A percentile compares a stretch with the other conserved stretches of the same genome.
phyloP scores from a whole-genome alignment of 2,329 filamentous ascomycete genomes.

The Sporothrix inflata region DNA sequence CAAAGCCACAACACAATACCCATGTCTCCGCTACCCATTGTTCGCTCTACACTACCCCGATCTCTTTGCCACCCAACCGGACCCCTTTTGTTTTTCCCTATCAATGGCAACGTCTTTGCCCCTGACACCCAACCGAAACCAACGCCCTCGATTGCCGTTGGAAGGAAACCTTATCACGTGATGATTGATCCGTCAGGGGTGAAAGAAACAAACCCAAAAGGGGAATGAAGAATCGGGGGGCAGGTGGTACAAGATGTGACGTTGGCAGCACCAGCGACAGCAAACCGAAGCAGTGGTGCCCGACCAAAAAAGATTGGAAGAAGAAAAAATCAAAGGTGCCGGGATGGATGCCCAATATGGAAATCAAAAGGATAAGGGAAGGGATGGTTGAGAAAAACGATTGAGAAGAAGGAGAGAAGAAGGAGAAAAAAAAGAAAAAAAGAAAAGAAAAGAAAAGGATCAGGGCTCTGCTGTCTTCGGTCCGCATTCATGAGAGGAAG shows the following conservation, averaged over 20 bases:
- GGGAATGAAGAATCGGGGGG: neutral
- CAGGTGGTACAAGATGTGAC: neutral
- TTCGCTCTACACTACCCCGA: neutral
- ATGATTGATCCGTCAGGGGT: neutral
- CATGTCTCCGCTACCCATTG: neutral
- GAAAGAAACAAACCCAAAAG: conserved; percentile 22
- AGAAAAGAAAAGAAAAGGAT: neutral
- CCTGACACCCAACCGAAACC: neutral
- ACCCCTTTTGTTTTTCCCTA: neutral
- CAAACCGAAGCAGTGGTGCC: neutral
- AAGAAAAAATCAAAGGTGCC: neutral
- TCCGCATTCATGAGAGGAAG: neutral
- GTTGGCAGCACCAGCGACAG: neutral
- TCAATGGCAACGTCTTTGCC: neutral
- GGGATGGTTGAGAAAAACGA: neutral
- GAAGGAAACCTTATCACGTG: conserved; percentile 22
- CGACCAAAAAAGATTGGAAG: neutral
- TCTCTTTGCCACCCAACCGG: neutral
- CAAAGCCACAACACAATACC: neutral
- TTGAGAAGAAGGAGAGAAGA: neutral
- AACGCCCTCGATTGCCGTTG: neutral
- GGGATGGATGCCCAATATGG: neutral
- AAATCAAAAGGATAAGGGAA: neutral
- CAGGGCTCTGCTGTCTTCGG: neutral
- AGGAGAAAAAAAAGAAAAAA: neutral